Conservation (phyloP, 495 filamentous ascomycete species). For the Jackrogersella minutella region DNA sequence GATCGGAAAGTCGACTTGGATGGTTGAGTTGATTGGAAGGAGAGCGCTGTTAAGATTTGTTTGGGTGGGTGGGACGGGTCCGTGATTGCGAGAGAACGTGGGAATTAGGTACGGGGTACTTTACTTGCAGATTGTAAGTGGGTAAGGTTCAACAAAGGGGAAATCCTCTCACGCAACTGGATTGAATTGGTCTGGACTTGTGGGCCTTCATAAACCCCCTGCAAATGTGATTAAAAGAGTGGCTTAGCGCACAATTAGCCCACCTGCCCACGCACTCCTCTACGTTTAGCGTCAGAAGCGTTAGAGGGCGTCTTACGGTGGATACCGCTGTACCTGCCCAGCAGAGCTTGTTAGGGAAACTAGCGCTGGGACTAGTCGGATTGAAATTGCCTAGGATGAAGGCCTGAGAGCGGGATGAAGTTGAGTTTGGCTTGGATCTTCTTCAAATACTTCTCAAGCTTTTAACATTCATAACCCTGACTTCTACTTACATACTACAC, state of each 20-base stretch:
- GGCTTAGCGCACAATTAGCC: conserved; percentile 5
- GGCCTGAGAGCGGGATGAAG: background rate
- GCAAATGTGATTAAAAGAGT: conserved; percentile 20
- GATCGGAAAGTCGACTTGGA: conserved; percentile 30
- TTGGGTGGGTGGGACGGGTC: conserved; percentile 32
- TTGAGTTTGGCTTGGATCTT: background rate
- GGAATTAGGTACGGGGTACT: background rate
- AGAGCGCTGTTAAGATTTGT: conserved; percentile 29
- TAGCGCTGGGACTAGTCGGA: conserved; percentile 15
- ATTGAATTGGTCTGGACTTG: conserved; percentile 20
- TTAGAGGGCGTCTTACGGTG: background rate
- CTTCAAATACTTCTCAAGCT: background rate
- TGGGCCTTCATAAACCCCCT: too few relatives aligned
- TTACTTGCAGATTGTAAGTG: conserved; percentile 2
- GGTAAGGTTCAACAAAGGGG: conserved; percentile 10
- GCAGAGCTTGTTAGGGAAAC: background rate
- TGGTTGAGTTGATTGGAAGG: conserved; percentile 35
- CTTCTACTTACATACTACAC: background rate
- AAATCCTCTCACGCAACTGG: background rate
- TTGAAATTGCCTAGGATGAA: background rate
- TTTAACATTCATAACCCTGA: background rate
- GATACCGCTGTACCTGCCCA: conserved; percentile 23
- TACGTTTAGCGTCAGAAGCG: conserved; percentile 30
- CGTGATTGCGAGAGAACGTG: conserved; percentile 14
- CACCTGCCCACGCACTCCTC: conserved; percentile 16